A percentile compares a stretch with the other conserved stretches of the same genome.
Conservation (phyloP, 1,284 basidiomycete genomes). For the Meira nashicola region DNA sequence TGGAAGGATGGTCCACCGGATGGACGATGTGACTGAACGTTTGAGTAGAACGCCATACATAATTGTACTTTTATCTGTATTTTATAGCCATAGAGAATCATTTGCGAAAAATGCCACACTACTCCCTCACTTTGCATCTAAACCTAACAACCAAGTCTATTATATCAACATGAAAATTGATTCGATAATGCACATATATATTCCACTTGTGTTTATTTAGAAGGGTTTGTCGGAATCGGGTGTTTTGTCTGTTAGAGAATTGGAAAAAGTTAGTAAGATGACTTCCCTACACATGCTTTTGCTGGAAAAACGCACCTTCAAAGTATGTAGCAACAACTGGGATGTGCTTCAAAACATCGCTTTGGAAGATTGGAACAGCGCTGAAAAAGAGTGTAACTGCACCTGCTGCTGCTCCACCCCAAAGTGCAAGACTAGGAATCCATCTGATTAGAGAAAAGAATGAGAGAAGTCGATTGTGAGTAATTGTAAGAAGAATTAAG, state of each 20-base stretch:
- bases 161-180: slow-evolving; percentile 1
- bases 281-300: neutral
- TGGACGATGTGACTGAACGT: slow-evolving; percentile 34
- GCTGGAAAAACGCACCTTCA: neutral
- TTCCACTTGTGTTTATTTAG: slow-evolving; percentile 11
- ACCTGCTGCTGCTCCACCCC: slow-evolving; percentile 40
- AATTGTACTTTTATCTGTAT: slow-evolving; percentile 2
- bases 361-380: slow-evolving; percentile 42
- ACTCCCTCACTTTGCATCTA: neutral
- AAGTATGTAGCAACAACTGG: slow-evolving; percentile 27
- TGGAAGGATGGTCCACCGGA: slow-evolving; percentile 46
- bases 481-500: neutral
- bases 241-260: slow-evolving; percentile 18
- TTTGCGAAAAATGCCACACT: neutral
- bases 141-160: too few relatives aligned
- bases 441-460: slow-evolving; percentile 23
- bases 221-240: slow-evolving; percentile 28
- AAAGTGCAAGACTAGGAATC: slow-evolving; percentile 38
- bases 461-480: neutral
- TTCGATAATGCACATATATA: neutral
- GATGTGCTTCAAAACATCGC: slow-evolving; percentile 41
- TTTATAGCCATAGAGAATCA: neutral
- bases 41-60: neutral
- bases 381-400: slow-evolving; percentile 43
- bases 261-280: neutral